A percentile compares a stretch with the other conserved stretches of the same genome.
Conservation (phyloP, 257 asterid species). For the Coffea canephora region DNA sequence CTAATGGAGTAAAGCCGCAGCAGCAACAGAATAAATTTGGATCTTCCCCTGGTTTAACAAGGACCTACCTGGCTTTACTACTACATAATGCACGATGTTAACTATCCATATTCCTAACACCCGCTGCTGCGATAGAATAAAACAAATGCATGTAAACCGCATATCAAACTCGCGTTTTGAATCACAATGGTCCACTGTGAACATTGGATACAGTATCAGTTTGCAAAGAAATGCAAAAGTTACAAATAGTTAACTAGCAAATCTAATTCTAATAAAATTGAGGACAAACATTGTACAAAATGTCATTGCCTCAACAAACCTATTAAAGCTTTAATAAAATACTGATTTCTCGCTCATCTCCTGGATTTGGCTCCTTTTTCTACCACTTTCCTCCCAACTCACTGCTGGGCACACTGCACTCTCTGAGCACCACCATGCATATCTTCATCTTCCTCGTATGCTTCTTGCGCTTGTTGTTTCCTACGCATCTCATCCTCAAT, state of each 20-base stretch:
- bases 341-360: not conserved
- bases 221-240: not conserved
- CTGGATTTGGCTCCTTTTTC: not conserved
- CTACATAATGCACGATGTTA: no score
- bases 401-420: slow-evolving; percentile 58
- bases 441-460: slow-evolving; percentile 54
- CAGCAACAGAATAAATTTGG: not conserved
- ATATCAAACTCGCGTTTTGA: slow-evolving; percentile 4
- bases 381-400: slow-evolving; percentile 9
- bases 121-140: not conserved
- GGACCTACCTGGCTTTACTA: no score
- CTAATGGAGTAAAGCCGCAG: no score
- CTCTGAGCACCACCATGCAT: slow-evolving; percentile 55
- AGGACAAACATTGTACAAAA: not conserved
- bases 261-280: not conserved
- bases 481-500: slow-evolving; percentile 55
- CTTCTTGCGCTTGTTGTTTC: slow-evolving; percentile 53
- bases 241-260: not conserved
- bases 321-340: not conserved
- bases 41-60: no score
- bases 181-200: slow-evolving; percentile 7
- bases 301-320: slow-evolving; percentile 6
- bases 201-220: not conserved
- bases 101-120: not conserved
- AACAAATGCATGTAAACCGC: not conserved